A percentile compares a stretch with the other conserved stretches of the same genome.
Evolutionary conservation across 345 rosid species (phyloP).

Genomic region (Gossypium anomalum): DNA sequence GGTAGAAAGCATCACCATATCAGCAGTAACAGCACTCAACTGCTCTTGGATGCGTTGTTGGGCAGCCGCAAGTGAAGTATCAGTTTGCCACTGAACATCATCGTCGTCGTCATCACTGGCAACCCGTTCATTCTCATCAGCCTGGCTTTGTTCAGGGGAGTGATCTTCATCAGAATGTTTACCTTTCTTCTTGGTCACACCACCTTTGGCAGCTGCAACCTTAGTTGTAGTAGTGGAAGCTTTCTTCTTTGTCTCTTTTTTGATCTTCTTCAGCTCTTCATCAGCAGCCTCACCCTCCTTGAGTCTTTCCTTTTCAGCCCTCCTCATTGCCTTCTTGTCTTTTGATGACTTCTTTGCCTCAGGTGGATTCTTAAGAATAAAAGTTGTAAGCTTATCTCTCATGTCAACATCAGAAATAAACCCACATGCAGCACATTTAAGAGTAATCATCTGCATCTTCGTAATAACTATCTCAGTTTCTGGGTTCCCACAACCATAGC

Average conservation of each 20-base stretch:
- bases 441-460: slow-evolving; percentile 62
- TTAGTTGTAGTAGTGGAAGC: slow-evolving; percentile 31
- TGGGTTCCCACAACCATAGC: slow-evolving; percentile 90
- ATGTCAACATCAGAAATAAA: slow-evolving; percentile 76
- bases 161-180: slow-evolving; percentile 67
- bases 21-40: slow-evolving; percentile 75
- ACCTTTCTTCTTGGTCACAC: slow-evolving; percentile 42
- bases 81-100: slow-evolving; percentile 77
- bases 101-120: slow-evolving; percentile 30
- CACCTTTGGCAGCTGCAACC: slow-evolving; percentile 29
- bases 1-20: slow-evolving; percentile 81
- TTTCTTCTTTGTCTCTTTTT: slow-evolving; percentile 63
- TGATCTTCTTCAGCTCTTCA: slow-evolving; percentile 66
- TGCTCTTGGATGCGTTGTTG: slow-evolving; percentile 75
- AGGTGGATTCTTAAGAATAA: slow-evolving; percentile 73
- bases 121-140: slow-evolving; percentile 40
- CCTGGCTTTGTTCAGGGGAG: slow-evolving; percentile 49
- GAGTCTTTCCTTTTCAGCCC: slow-evolving; percentile 87
- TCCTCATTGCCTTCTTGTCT: slow-evolving; percentile 76
- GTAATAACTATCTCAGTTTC: slow-evolving; percentile 74
- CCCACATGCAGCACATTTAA: slow-evolving; percentile 88
- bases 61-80: slow-evolving; percentile 74
- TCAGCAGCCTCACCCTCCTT: slow-evolving; percentile 91
- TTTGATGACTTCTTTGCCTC: slow-evolving; percentile 58
- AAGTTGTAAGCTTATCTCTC: slow-evolving; percentile 78